Percentiles rank a stretch among this genome's conserved stretches.
These are phyloP conservation scores for Sugiyamaella pinicola DNA, from an alignment of 1,139 yeast genomes.

Conservation along the genomic window DNA sequence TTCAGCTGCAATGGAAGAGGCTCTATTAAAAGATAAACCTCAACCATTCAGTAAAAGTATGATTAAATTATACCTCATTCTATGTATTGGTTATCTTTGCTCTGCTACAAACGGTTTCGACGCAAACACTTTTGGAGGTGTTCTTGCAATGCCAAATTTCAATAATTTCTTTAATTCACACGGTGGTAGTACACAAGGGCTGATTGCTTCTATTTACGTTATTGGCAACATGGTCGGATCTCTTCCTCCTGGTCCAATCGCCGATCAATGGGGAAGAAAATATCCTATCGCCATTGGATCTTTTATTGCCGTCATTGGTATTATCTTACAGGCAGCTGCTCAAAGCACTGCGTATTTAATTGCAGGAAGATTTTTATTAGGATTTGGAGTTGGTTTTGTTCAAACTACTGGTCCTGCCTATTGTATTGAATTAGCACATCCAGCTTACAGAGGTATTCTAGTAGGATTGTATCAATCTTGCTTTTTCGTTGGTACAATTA, in stretches of 20 bases:
- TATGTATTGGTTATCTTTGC: conserved; percentile 21
- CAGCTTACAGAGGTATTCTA: conserved; percentile 47
- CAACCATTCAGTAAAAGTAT: conserved; percentile 18
- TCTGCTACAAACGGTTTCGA: conserved; percentile 23
- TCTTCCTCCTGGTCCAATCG: conserved; percentile 24
- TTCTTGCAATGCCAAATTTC: conserved; percentile 25
- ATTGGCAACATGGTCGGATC: conserved; percentile 25
- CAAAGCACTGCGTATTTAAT: conserved; percentile 17
- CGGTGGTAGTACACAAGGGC: conserved; percentile 26
- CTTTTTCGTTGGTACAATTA: conserved; percentile 56
- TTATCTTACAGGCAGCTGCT: conserved; percentile 34
- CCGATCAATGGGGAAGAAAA: conserved; percentile 25
- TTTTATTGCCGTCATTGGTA: conserved; percentile 34
- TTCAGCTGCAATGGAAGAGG: conserved; percentile 23
- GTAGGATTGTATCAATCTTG: conserved; percentile 52
- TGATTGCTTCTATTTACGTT: conserved; percentile 22
- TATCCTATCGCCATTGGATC: conserved; percentile 31
- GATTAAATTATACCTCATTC: conserved; percentile 18
- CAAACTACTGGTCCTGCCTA: conserved; percentile 26
- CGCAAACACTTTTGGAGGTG: conserved; percentile 23
- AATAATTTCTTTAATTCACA: conserved; percentile 22
- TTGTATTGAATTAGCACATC: conserved; percentile 34
- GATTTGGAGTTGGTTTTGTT: conserved; percentile 32
- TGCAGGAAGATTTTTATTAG: conserved; percentile 33
- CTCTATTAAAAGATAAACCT: conserved; percentile 19